Conservation (phyloP, 192 early-diverging fungal species). For the Backusella psychrophila region DNA sequence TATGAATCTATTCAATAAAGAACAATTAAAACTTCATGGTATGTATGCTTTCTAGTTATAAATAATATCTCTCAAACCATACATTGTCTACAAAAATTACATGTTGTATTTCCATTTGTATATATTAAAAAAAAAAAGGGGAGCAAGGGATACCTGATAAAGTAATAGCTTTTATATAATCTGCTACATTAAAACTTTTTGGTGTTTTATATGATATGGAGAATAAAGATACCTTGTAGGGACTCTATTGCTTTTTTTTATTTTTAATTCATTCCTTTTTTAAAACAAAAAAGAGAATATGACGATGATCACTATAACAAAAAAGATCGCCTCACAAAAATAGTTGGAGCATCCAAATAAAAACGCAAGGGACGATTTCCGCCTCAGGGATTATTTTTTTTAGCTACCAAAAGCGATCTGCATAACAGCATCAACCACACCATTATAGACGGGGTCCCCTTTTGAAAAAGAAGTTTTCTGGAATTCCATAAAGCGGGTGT, state of each 20-base stretch:
- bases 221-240: background rate
- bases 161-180: background rate
- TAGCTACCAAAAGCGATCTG: background rate
- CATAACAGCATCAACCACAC: background rate
- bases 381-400: background rate
- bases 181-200: too few relatives aligned
- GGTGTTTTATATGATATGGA: background rate
- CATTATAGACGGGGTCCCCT: background rate
- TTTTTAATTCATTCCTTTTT: constrained; percentile 1
- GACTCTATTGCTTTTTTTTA: background rate
- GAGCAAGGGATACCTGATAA: background rate
- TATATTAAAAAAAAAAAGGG: background rate
- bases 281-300: background rate
- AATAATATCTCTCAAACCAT: background rate
- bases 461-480: constrained; percentile 3
- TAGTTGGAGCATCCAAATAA: background rate
- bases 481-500: background rate
- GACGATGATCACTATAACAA: too few relatives aligned
- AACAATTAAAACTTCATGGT: background rate
- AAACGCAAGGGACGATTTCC: background rate
- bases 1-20: background rate
- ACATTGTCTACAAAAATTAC: background rate
- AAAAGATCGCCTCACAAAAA: background rate
- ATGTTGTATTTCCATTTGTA: background rate
- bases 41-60: background rate